Conservation (phyloP, 2,329 filamentous ascomycete species). For the Sporothrix dimorphospora region DNA sequence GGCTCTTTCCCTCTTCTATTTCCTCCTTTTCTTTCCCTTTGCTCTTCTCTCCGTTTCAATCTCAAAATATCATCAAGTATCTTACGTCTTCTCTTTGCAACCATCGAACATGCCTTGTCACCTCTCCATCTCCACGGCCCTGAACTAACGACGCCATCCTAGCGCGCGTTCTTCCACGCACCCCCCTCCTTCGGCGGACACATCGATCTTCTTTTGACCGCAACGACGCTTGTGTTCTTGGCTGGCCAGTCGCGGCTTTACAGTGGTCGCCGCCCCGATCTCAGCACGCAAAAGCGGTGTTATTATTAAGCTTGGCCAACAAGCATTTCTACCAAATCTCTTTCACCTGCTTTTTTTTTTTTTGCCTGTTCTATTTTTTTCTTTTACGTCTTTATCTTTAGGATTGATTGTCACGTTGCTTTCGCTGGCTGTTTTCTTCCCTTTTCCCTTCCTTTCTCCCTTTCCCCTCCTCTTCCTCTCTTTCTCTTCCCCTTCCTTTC, state of each 20-base stretch:
- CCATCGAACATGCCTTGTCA: neutral
- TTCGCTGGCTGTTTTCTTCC: conserved; percentile 14
- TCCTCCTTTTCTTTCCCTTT: neutral
- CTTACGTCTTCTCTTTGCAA: neutral
- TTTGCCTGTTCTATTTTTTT: neutral
- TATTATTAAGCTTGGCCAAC: conserved; percentile 21
- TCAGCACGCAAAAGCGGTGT: conserved; percentile 9
- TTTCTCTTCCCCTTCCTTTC: neutral
- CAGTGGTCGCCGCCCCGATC: neutral
- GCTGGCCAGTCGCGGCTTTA: conserved; percentile 21
- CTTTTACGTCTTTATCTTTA: conserved; percentile 9
- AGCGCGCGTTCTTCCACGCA: neutral
- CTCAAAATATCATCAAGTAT: neutral
- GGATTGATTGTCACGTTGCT: conserved; percentile 15
- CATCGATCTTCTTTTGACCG: conserved; percentile 15
- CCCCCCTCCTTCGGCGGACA: neutral
- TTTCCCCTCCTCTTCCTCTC: neutral
- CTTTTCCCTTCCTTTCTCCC: neutral
- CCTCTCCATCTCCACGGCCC: neutral
- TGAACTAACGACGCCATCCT: conserved; percentile 12
- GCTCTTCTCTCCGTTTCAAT: neutral
- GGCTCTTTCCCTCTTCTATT: neutral
- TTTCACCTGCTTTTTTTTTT: neutral
- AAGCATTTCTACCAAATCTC: neutral
- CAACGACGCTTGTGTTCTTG: conserved; percentile 11